These are phyloP conservation scores for Arthrobotrys pseudoclavata DNA, from an alignment of 2,329 filamentous ascomycete species.

Conservation along the genomic window DNA sequence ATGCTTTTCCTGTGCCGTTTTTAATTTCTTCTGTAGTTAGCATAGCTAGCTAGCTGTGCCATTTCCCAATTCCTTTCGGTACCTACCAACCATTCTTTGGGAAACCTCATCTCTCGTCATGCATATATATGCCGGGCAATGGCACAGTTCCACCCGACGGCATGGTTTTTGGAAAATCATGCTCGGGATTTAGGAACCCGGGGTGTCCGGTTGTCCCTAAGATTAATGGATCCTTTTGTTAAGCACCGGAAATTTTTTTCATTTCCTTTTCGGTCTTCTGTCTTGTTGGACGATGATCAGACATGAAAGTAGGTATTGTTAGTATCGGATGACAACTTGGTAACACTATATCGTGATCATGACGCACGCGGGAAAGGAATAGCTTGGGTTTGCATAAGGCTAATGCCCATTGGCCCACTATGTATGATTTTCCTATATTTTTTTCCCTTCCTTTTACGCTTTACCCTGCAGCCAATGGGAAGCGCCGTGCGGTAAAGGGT, in stretches of 20 bases:
- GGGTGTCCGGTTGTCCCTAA: slow-evolving; percentile 5
- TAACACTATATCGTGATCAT: slow-evolving; percentile 26
- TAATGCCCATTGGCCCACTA: background rate
- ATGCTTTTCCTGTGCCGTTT: slow-evolving; percentile 17
- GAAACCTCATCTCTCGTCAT: background rate
- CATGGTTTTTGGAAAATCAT: slow-evolving; percentile 15
- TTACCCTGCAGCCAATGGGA: slow-evolving; percentile 4
- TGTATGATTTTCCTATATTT: background rate
- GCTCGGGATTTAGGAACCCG: slow-evolving; percentile 10
- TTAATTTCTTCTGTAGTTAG: slow-evolving; percentile 4
- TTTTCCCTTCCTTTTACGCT: slow-evolving; percentile 5
- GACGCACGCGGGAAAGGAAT: slow-evolving; percentile 8
- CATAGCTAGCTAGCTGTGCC: slow-evolving; percentile 1
- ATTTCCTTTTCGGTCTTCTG: background rate
- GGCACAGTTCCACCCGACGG: slow-evolving; percentile 35
- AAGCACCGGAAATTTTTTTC: background rate
- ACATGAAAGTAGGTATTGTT: background rate
- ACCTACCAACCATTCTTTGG: slow-evolving; percentile 11
- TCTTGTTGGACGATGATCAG: slow-evolving; percentile 1
- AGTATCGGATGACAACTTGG: slow-evolving; percentile 16
- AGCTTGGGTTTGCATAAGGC: background rate
- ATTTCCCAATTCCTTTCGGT: slow-evolving; percentile 11
- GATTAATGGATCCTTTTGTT: slow-evolving; percentile 10
- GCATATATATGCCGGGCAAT: slow-evolving; percentile 15
- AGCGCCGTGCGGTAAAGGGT: slow-evolving; percentile 25